A percentile compares a stretch with the other conserved stretches of the same genome.
These are phyloP conservation scores for Rhytidiadelphus loreus DNA, from an alignment of 225 moss, liverwort and hornwort genomes.

Conservation along the genomic window DNA sequence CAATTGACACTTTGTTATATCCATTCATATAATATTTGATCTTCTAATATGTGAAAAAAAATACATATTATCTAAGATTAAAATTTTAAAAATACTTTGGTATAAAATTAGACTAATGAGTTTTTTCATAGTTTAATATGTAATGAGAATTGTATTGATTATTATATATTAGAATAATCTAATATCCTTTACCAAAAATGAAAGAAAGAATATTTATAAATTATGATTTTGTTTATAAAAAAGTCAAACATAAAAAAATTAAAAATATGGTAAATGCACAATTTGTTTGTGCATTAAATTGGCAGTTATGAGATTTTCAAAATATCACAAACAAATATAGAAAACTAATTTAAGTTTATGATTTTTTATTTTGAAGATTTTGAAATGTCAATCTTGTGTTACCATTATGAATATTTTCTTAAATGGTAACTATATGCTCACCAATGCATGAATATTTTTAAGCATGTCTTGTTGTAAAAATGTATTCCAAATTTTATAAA, in stretches of 20 bases:
- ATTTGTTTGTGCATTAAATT: background rate
- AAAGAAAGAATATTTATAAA: no score
- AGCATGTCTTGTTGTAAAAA: background rate
- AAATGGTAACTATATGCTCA: background rate
- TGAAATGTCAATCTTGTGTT: background rate
- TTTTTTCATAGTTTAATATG: background rate
- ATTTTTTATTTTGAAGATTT: background rate
- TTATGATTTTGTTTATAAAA: no score
- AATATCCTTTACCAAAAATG: no score
- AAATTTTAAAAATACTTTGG: background rate
- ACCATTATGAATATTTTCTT: background rate
- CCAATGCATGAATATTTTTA: background rate
- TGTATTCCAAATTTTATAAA: background rate
- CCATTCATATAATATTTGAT: no score
- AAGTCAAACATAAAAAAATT: background rate
- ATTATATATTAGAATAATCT: background rate
- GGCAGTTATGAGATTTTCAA: background rate
- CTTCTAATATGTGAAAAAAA: background rate
- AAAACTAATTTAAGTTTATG: background rate
- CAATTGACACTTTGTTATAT: background rate
- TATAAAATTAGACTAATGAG: background rate
- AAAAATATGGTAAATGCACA: accelerated
- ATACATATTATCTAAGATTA: background rate
- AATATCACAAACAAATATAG: background rate
- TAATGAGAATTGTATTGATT: background rate